Base-by-base conservation (phyloP, 306 rosid species). In the Gillenia trifoliata region DNA sequence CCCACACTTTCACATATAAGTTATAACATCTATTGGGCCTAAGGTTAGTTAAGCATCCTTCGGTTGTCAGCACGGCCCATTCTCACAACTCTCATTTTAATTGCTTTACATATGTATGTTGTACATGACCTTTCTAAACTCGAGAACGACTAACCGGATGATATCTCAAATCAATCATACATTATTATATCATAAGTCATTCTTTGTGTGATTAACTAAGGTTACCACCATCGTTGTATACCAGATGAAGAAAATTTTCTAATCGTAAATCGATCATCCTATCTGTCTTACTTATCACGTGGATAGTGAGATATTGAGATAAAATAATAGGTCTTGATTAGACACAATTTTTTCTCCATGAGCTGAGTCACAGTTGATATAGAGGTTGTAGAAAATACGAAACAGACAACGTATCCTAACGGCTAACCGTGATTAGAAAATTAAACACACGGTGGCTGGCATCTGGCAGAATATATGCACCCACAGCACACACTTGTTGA, bases 111-210 rank as follows among this genome's bases (percentile, higher is more conserved):
- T 45, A 4, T 2, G 50, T 3, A 4, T 0, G 17, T 43, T 4
- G 6, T 43, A 43, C 50, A 13, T 0, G 19, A 17, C 1, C 0
- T 36, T 43, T n/a, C n/a, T n/a, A n/a, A n/a, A n/a, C 20, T 15
- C 0, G 2, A 45, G 0, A 45, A 45, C 0, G 2, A 15, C 0
- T 15, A 45, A 45, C 0, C 0, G 0, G 0, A 15, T 15, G 19
- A 45, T 45, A 43, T 13, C 6, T 43, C 1, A 45, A 45, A 45
- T 0, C 0, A 13, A 43, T 43, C 7, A 45, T 45, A 4, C 20
- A 45, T 45, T 13, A 15, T 4, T 1, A 45, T 45, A 45, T 45
- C 0, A 45, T 34, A 45, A 13, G 7, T 4, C 0, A 45, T 45
- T 45, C 1, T 45, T 15, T 0, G 19, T 0, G 19, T 45, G 5